A percentile compares a stretch with the other conserved stretches of the same genome.
Conservation (phyloP, 345 rosid genomes). For the Brassica rapa region DNA sequence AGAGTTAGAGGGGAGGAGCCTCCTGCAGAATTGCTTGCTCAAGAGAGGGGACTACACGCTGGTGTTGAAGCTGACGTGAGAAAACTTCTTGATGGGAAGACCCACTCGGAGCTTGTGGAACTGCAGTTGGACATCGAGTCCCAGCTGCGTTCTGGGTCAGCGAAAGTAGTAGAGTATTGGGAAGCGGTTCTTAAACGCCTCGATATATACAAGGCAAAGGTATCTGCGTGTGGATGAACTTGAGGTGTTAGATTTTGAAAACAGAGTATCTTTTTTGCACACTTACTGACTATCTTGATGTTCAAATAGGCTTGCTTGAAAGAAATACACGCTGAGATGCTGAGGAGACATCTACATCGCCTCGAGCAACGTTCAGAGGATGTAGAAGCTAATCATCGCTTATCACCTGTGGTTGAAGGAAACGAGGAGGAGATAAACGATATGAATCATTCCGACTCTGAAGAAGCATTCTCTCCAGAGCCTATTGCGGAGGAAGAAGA, state of each 20-base stretch:
- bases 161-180: slow-evolving; percentile 97
- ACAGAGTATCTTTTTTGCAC: not conserved
- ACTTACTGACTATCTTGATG: slow-evolving; percentile 29
- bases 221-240: slow-evolving; percentile 34
- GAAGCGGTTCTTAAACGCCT: slow-evolving; percentile 92
- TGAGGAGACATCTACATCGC: slow-evolving; percentile 69
- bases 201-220: slow-evolving; percentile 93
- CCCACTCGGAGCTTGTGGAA: slow-evolving; percentile 66
- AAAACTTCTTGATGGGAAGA: slow-evolving; percentile 78
- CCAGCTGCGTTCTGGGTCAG: slow-evolving; percentile 85
- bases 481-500: slow-evolving; percentile 51
- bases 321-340: slow-evolving; percentile 86
- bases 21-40: slow-evolving; percentile 88
- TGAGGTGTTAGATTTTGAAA: not conserved
- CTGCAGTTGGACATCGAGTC: slow-evolving; percentile 68
- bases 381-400: slow-evolving; percentile 42
- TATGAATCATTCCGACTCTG: slow-evolving; percentile 49
- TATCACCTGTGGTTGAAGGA: slow-evolving; percentile 51
- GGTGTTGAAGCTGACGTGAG: slow-evolving; percentile 83
- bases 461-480: slow-evolving; percentile 64
- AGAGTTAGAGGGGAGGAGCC: slow-evolving; percentile 94
- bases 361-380: slow-evolving; percentile 68
- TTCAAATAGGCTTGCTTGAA: slow-evolving; percentile 77
- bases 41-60: slow-evolving; percentile 91
- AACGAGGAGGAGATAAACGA: slow-evolving; percentile 52